A percentile compares a stretch with the other conserved stretches of the same genome.
phyloP scores from a whole-genome alignment of 768 basidiomycete genomes.

The Suillus tomentosus region DNA sequence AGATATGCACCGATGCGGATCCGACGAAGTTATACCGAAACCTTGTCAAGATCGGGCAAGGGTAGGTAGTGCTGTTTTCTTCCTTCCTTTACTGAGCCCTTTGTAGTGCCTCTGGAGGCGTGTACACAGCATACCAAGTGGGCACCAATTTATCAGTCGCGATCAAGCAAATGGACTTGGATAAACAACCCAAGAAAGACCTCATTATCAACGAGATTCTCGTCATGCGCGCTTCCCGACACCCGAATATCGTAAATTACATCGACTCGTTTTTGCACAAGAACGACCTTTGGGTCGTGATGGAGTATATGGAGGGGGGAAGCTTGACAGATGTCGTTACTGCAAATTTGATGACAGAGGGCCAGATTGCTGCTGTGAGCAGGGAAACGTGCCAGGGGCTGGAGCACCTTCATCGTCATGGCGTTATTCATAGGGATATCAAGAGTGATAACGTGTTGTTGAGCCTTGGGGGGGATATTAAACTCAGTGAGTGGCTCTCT shows the following conservation, averaged over 20 bases:
- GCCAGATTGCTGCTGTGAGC: conserved; percentile 96
- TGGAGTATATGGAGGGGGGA: conserved; percentile 99
- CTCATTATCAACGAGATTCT: conserved; percentile 99
- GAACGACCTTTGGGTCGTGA: conserved; percentile 99
- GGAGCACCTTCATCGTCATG: conserved; percentile 92
- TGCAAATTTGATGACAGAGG: conserved; percentile 92
- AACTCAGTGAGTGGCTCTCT: conserved; percentile 74
- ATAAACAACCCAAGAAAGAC: conserved; percentile 99
- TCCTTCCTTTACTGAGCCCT: conserved; percentile 9
- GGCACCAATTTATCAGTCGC: conserved; percentile 93
- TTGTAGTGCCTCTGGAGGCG: conserved; percentile 89
- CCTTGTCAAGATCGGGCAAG: conserved; percentile 96
- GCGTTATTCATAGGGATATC: conserved; percentile 98
- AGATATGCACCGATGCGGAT: conserved; percentile 97
- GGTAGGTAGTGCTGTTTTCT: conserved; percentile 54
- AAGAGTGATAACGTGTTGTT: conserved; percentile 97
- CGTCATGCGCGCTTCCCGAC: conserved; percentile 94
- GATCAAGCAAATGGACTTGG: conserved; percentile 99
- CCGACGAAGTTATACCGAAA: conserved; percentile 92
- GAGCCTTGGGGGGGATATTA: conserved; percentile 93
- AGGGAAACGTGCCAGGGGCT: conserved; percentile 92
- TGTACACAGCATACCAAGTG: conserved; percentile 97
- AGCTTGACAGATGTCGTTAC: conserved; percentile 92
- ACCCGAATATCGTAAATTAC: conserved; percentile 99
- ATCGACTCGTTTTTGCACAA: conserved; percentile 98